Evolutionary conservation across 768 basidiomycete species (phyloP).

Genomic region (Mycena crocata): DNA sequence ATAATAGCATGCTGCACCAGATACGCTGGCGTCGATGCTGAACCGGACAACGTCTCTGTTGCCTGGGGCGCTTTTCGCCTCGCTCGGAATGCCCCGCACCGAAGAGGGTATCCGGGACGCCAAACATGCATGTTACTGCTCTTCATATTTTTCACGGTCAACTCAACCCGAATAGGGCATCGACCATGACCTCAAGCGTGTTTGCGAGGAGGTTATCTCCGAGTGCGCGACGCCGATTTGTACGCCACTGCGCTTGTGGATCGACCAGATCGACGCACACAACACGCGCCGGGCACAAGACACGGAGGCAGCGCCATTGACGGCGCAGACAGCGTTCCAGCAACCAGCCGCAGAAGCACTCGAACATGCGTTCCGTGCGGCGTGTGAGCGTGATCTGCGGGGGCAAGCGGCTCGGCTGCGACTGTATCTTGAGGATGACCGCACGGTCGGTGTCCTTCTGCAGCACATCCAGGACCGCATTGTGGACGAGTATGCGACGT

Average conservation of each 20-base stretch:
- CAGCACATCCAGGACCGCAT: slow-evolving; percentile 82
- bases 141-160: not conserved
- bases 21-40: slow-evolving; percentile 70
- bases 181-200: slow-evolving; percentile 85
- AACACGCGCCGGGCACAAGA: slow-evolving; percentile 25
- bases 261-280: slow-evolving; percentile 57
- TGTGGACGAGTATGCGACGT: slow-evolving; percentile 78
- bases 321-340: slow-evolving; percentile 62
- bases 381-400: slow-evolving; percentile 67
- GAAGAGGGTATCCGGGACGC: slow-evolving; percentile 77
- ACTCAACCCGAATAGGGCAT: slow-evolving; percentile 66
- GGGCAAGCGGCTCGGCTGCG: slow-evolving; percentile 68
- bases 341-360: slow-evolving; percentile 60
- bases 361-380: slow-evolving; percentile 65
- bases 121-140: slow-evolving; percentile 66
- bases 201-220: slow-evolving; percentile 87
- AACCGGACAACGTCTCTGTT: slow-evolving; percentile 69
- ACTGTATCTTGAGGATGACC: slow-evolving; percentile 84
- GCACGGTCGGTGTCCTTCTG: slow-evolving; percentile 82
- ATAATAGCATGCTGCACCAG: slow-evolving; percentile 40
- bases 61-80: slow-evolving; percentile 77
- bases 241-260: slow-evolving; percentile 72
- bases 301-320: slow-evolving; percentile 39
- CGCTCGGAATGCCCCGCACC: slow-evolving; percentile 71
- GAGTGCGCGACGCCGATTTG: slow-evolving; percentile 69